A percentile compares a stretch with the other conserved stretches of the same genome.
Evolutionary conservation across 768 basidiomycete species (phyloP).

Genomic region (Favolaschia claudopus): DNA sequence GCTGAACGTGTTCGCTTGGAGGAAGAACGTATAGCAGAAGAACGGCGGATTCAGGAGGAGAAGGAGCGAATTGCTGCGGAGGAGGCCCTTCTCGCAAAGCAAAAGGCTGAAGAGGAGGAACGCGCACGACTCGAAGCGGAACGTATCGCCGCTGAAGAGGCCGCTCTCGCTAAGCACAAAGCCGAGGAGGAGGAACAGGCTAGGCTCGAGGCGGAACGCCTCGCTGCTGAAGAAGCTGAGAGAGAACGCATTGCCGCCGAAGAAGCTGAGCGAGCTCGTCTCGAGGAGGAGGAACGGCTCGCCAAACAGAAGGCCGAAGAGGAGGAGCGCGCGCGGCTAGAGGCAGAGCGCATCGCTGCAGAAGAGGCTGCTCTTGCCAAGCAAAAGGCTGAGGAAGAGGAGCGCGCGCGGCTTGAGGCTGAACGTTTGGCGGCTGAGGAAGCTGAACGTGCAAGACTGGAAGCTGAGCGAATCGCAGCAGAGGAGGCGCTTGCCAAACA

Average conservation of each 20-base stretch:
- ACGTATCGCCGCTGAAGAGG: not conserved
- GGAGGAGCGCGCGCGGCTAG: too few relatives aligned
- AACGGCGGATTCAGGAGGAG: not conserved
- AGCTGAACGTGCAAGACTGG: not conserved
- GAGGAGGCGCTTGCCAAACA: not conserved
- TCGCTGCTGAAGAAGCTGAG: not conserved
- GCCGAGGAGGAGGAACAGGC: not conserved
- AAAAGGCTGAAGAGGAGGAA: not conserved
- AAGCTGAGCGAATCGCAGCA: not conserved
- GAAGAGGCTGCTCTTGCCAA: not conserved
- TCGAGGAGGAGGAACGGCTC: not conserved
- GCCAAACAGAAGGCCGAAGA: not conserved
- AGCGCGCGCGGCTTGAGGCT: not conserved
- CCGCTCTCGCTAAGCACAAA: not conserved
- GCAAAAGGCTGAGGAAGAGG: not conserved
- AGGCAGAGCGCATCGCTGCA: not conserved
- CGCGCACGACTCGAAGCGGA: too few relatives aligned
- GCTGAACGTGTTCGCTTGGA: not conserved
- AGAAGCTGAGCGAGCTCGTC: not conserved
- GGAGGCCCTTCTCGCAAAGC: not conserved
- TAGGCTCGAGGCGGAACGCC: not conserved
- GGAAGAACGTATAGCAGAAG: conserved; percentile 3
- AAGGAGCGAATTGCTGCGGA: not conserved
- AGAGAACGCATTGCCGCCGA: not conserved
- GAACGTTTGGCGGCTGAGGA: conserved; percentile 3